Conservation (phyloP, 2,329 filamentous ascomycete genomes). For the Diplocarpon rosae region DNA sequence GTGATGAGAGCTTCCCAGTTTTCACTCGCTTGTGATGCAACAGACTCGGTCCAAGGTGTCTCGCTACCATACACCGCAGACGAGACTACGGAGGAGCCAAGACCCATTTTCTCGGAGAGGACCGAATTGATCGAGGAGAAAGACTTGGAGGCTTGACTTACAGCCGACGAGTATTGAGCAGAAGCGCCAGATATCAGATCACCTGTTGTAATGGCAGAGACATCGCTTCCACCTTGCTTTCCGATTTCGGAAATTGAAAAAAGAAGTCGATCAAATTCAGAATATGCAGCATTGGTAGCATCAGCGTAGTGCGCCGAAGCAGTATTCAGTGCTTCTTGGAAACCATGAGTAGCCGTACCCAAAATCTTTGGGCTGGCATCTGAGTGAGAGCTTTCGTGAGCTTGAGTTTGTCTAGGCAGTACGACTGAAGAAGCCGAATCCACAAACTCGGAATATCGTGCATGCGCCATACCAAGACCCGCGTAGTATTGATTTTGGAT, state of each 20-base stretch:
- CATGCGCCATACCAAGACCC: constrained; percentile 65
- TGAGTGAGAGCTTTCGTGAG: constrained; percentile 27
- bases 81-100: constrained; percentile 28
- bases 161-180: constrained; percentile 33
- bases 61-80: constrained; percentile 29
- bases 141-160: constrained; percentile 34
- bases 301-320: constrained; percentile 17
- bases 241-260: constrained; percentile 30
- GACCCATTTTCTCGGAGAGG: constrained; percentile 19
- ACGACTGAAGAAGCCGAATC: constrained; percentile 60
- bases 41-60: constrained; percentile 41
- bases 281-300: constrained; percentile 30
- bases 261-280: constrained; percentile 31
- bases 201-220: constrained; percentile 28
- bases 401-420: constrained; percentile 47
- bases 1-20: constrained; percentile 28
- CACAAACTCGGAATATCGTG: constrained; percentile 66
- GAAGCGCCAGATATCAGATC: constrained; percentile 33
- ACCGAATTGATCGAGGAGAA: not conserved
- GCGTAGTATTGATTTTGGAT: constrained; percentile 49
- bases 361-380: constrained; percentile 17
- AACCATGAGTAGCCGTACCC: constrained; percentile 17
- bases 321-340: constrained; percentile 18
- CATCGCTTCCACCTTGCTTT: constrained; percentile 19
- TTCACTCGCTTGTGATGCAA: constrained; percentile 35